A percentile compares a stretch with the other conserved stretches of the same genome.
These are phyloP conservation scores for Arctostaphylos glauca DNA, from an alignment of 148 eudicot species.

Conservation along the genomic window DNA sequence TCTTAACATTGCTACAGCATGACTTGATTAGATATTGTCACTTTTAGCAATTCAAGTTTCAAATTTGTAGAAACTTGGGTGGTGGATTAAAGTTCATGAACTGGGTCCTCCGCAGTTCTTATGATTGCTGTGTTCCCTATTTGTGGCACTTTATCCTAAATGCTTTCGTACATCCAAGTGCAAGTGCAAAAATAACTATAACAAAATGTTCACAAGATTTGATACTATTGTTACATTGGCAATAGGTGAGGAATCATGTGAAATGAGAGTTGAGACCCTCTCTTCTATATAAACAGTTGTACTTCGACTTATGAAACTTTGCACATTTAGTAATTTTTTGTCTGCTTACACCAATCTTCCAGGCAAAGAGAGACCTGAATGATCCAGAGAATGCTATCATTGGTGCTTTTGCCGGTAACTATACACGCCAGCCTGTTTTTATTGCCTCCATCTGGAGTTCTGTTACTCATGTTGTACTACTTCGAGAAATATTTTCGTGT, in stretches of 20 bases:
- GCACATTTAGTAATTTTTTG: slow-evolving; percentile 7
- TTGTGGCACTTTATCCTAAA: not conserved
- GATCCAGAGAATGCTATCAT: slow-evolving; percentile 95
- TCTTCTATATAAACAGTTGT: not conserved
- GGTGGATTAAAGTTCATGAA: not conserved
- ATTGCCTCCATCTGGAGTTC: not conserved
- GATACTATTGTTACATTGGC: not conserved
- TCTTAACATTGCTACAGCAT: not conserved
- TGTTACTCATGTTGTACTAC: not conserved
- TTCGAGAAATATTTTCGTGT: not conserved
- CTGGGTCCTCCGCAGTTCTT: not conserved
- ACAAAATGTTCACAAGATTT: not conserved
- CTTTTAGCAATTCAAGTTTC: not conserved
- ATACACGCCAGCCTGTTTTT: not conserved
- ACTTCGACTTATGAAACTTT: not conserved
- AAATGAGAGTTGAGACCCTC: not conserved
- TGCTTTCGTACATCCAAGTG: not conserved
- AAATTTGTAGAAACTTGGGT: not conserved
- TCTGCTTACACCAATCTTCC: slow-evolving; percentile 10
- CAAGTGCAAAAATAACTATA: not conserved
- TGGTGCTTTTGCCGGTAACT: slow-evolving; percentile 90
- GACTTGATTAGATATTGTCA: not conserved
- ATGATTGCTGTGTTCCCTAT: not conserved
- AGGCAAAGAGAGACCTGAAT: slow-evolving; percentile 90
- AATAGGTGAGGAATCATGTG: not conserved